Evolutionary conservation across 2,329 filamentous ascomycete species (phyloP), one percentile per base, ranked within the genome.

Genomic region (Paraphaeosphaeria sporulosa): DNA sequence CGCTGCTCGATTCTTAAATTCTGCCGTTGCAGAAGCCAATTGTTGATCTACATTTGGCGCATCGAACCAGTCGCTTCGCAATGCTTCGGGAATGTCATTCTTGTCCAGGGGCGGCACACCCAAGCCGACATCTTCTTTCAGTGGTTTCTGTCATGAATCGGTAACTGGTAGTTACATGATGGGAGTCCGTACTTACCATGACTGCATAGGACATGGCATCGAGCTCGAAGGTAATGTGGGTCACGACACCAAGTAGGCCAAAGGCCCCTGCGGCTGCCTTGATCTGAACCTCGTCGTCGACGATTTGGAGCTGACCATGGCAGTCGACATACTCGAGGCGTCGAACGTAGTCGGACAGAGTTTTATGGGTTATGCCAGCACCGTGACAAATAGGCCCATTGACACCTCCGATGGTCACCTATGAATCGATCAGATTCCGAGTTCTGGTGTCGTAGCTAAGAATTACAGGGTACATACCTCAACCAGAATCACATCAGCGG

Each of bases 341-440:
- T 30, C 80, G 77, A 46, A 84, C 81, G 43, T 80, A 76, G 61
- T 84, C 82, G 44, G 78, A 81, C 7, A 83, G 68, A 0, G 81
- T 82, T 48, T 79, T 73, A 58, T 84, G 79, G 6, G 64, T 61
- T 15, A 78, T 75, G 12, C 82, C 82, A 1, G 79, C 80, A 3
- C 82, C 82, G 55, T 84, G 82, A 65, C 82, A 84, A 49, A 82
- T 81, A 0, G 79, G 76, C 0, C 70, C 80, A 54, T 83, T 83
- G 7, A 78, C 76, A 2, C 82, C 82, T 9, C 81, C 81, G 47
- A 81, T 72, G 0, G 82, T 84, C 47, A 84, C 80, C 63, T 65
- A 23, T 12, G 30, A 32, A 8, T 32, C 4, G 12, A 25, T 55
- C 19, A 58, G 36, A 4, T 30, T 5, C 40, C 1, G n/a, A 34